Base-by-base conservation (phyloP, 2,329 filamentous ascomycete genomes). In the Colletotrichum phormii region DNA sequence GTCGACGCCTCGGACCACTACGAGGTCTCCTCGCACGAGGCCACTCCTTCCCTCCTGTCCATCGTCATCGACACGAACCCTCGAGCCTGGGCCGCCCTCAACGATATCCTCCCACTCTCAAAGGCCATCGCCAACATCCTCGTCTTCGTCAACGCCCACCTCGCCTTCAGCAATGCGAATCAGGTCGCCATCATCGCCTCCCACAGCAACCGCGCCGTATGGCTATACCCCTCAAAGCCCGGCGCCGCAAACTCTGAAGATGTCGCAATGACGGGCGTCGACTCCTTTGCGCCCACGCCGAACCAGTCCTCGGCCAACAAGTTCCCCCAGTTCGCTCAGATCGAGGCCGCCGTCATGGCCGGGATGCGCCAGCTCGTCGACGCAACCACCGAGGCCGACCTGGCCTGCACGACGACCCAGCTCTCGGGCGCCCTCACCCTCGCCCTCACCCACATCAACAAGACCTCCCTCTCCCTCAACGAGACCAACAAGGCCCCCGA, bases 31-130 rank as follows among this genome's bases (percentile, higher is more conserved):
- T 84, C 84, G 75, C 84, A 85, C 57, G 86, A 83, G 64, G 89
- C 90, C 75, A 85, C 89, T 5, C 94, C 97, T 0, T 97, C 96
- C 15, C 91, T 99, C 46, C 91, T 98, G 64, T 93, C 95, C 77
- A 92, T 99, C 78, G 89, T 99, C 79, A 89, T 99, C 85, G 97
- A 99, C 85, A 98, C 96, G 31, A 99, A 99, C 81, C 97, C 97
- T 2, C 93, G 95, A 77, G 95, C 97, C 77, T 98, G 97, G 97
- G 91, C 94, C 7, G 88, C 94, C 73, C 89, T 98, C 57, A 87
- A 92, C 73, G 84, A 90, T 69, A 90, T 89, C 37, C 91, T 98
- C 8, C 91, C 96, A 33, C 89, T 99, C 73, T 94, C 94, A 62
- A 92, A 93, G 79, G 95, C 95, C 74, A 87, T 99, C 73, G 94